Percentiles rank a stretch among this genome's conserved stretches.
Evolutionary conservation across 2,329 filamentous ascomycete genomes (phyloP).

Genomic region (Claviceps arundinis): DNA sequence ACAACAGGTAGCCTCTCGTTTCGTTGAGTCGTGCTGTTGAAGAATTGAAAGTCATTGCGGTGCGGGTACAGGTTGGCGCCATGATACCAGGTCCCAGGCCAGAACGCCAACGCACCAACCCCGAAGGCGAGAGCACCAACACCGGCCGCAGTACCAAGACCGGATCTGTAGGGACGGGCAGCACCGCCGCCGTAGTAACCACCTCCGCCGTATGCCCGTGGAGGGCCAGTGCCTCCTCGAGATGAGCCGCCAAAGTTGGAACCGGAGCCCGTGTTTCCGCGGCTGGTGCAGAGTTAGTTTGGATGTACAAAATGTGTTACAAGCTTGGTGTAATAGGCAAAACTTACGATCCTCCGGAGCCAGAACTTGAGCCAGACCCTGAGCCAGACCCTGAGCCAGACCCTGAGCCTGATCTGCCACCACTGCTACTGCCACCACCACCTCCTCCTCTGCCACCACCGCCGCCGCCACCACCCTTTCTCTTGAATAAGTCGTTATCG

Average conservation of each 20-base stretch:
- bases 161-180: constrained; percentile 44
- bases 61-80: constrained; percentile 47
- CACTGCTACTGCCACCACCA: constrained; percentile 13
- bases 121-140: constrained; percentile 38
- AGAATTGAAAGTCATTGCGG: constrained; percentile 29
- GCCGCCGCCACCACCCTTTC: constrained; percentile 43
- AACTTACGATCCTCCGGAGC: constrained; percentile 7
- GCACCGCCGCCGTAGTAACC: constrained; percentile 56
- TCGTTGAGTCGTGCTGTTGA: constrained; percentile 33
- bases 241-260: constrained; percentile 39
- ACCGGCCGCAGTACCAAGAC: constrained; percentile 37
- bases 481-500: constrained; percentile 40
- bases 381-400: constrained; percentile 3
- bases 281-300: constrained; percentile 9
- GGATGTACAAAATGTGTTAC: background rate
- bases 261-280: constrained; percentile 14
- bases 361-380: constrained; percentile 7
- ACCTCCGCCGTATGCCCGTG: constrained; percentile 47
- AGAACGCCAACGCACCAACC: constrained; percentile 38
- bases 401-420: constrained; percentile 8
- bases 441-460: constrained; percentile 32
- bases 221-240: constrained; percentile 41
- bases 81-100: constrained; percentile 53
- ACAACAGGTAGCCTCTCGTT: constrained; percentile 23
- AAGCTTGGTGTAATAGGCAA: too few relatives aligned